Base-by-base conservation (phyloP, 306 rosid genomes). In the Inga oerstediana region DNA sequence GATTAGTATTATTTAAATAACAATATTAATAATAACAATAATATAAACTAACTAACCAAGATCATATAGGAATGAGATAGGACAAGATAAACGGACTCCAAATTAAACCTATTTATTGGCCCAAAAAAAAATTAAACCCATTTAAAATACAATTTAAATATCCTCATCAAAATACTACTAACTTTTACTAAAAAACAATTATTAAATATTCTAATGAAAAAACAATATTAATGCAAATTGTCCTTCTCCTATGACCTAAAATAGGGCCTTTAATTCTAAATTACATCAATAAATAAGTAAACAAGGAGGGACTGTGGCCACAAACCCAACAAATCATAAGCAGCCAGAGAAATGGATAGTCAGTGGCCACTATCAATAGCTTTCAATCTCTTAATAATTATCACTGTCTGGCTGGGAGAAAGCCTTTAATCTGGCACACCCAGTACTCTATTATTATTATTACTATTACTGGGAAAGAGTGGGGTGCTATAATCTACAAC, bases 261-360 rank as follows among this genome's bases (percentile, higher is more conserved):
- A 10, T 7, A 7, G 62, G 62, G 4, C 2, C 24, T 54, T 54
- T 54, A 2, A 20, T 54, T 56, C 27, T 20, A 17, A 15, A 16
- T 8, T 52, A 17, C n/a, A 17, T 17, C 59, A 1, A 52, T 19
- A 52, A 52, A 52, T 52, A 0, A 17, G 10, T 20, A 56, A 20
- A 56, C 61, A 52, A 1, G 62, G 56, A 72, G 69, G 81, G 77
- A 27, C 54, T 73, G 77, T 82, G 76, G 52, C 75, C 84, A 44
- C 80, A 64, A 48, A 30, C 35, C n/a, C 46, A 41, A 65, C n/a
- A 52, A 32, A 75, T 69, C 61, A 48, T 56, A 32, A 56, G 19
- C 67, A 43, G 32, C 45, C 34, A 49, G 61, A 32, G 59, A 20
- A 45, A 35, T 10, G 46, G 27, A 19, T 1, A 14, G 11, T 70